These are phyloP conservation scores for Malus orientalis DNA, from an alignment of 306 rosid species.

Conservation along the genomic window DNA sequence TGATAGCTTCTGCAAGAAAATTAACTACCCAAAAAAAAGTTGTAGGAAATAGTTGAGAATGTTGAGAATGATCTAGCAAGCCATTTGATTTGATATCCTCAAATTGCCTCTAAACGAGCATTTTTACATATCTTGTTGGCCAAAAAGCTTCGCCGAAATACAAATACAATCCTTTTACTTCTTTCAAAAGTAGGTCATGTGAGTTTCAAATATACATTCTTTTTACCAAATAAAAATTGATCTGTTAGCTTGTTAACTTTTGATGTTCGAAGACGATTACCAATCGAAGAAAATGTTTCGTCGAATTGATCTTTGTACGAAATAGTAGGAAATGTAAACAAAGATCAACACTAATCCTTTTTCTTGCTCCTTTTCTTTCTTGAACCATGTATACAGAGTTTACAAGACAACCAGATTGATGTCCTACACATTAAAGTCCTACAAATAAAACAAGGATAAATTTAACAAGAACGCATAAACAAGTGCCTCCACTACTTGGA, in stretches of 20 bases:
- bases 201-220: too few species aligned
- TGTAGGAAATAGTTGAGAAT: too few species aligned
- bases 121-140: too few species aligned
- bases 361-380: conserved; percentile 1
- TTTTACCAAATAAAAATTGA: background rate
- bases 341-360: background rate
- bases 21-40: too few species aligned
- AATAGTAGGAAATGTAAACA: background rate
- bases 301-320: background rate
- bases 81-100: too few species aligned
- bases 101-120: too few species aligned
- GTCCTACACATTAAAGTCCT: background rate
- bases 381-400: background rate
- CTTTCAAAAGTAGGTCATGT: too few species aligned
- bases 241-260: background rate
- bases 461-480: background rate
- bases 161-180: too few species aligned
- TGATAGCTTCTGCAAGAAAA: too few species aligned
- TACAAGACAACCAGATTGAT: background rate
- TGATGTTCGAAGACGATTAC: background rate
- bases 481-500: conserved; percentile 32
- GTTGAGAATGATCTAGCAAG: too few species aligned
- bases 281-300: background rate
- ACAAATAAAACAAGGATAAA: background rate
- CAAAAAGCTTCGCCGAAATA: too few species aligned